Conservation (phyloP, 2,329 filamentous ascomycete species). For the Paecilomyces formosus region DNA sequence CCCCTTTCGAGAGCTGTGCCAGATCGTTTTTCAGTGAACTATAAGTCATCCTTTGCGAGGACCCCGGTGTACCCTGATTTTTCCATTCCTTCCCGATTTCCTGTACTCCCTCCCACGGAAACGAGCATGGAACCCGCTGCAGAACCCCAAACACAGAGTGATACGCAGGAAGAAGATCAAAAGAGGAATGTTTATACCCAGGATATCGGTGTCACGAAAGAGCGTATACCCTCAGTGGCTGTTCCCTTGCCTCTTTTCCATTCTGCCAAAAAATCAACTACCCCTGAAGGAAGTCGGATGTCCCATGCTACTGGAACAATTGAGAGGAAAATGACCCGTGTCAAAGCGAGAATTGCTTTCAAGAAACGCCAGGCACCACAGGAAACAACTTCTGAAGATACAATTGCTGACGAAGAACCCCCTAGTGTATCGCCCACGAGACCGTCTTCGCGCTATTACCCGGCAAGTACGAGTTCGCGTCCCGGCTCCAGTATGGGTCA, state of each 20-base stretch:
- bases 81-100: not conserved
- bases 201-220: not conserved
- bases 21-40: not conserved
- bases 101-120: not conserved
- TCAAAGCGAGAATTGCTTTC: conserved; percentile 5
- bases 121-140: not conserved
- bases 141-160: not conserved
- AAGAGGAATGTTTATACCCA: not conserved
- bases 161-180: not conserved
- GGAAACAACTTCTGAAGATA: conserved; percentile 12
- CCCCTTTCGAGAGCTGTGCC: conserved; percentile 9
- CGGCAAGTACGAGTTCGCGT: conserved; percentile 28
- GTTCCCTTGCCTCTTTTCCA: not conserved
- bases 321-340: conserved; percentile 4
- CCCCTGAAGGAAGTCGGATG: not conserved
- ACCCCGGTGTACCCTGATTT: not conserved
- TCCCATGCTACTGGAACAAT: not conserved
- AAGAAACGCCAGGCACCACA: conserved; percentile 15
- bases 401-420: conserved; percentile 12
- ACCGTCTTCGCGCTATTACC: conserved; percentile 23
- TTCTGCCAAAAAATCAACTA: not conserved
- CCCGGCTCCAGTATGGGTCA: conserved; percentile 36
- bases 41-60: not conserved
- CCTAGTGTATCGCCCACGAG: conserved; percentile 11
- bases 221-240: not conserved